These are phyloP conservation scores for Pythium dissotocum DNA, from an alignment of 352 stramenopile species.

Conservation along the genomic window DNA sequence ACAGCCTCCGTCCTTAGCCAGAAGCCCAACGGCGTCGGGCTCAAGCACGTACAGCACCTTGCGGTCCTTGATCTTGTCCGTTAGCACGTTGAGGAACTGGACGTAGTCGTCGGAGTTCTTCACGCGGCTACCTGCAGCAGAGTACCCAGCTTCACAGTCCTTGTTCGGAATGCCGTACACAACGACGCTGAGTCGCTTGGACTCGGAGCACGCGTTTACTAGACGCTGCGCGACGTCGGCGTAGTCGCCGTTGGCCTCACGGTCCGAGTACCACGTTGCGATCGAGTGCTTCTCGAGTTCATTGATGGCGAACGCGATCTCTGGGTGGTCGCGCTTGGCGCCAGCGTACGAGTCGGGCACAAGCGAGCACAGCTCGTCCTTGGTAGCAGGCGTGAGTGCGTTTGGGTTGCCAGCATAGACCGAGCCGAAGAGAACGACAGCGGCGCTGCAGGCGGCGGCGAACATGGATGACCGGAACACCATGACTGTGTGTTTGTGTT, in stretches of 20 bases:
- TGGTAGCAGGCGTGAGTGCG: conserved; percentile 17
- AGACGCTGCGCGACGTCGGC: conserved; percentile 30
- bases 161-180: conserved; percentile 73
- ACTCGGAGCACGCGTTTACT: conserved; percentile 37
- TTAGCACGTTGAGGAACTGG: conserved; percentile 44
- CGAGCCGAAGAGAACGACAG: background rate
- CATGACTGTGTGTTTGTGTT: conserved; percentile 19
- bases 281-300: conserved; percentile 54
- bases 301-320: conserved; percentile 46
- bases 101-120: conserved; percentile 47
- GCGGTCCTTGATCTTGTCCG: conserved; percentile 38
- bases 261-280: conserved; percentile 73
- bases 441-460: background rate
- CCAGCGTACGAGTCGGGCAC: conserved; percentile 41
- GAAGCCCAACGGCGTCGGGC: conserved; percentile 56
- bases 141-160: conserved; percentile 61
- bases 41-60: conserved; percentile 72
- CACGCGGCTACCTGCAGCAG: conserved; percentile 32
- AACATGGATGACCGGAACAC: conserved; percentile 11
- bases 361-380: conserved; percentile 53
- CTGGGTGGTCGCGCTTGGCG: conserved; percentile 48
- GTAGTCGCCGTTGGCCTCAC: conserved; percentile 40
- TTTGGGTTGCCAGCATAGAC: background rate
- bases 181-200: conserved; percentile 50
- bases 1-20: conserved; percentile 41